Percentiles rank a stretch among this genome's conserved stretches.
These are phyloP conservation scores for Chlorella vulgaris DNA, from an alignment of 139 green algal genomes.

Conservation along the genomic window DNA sequence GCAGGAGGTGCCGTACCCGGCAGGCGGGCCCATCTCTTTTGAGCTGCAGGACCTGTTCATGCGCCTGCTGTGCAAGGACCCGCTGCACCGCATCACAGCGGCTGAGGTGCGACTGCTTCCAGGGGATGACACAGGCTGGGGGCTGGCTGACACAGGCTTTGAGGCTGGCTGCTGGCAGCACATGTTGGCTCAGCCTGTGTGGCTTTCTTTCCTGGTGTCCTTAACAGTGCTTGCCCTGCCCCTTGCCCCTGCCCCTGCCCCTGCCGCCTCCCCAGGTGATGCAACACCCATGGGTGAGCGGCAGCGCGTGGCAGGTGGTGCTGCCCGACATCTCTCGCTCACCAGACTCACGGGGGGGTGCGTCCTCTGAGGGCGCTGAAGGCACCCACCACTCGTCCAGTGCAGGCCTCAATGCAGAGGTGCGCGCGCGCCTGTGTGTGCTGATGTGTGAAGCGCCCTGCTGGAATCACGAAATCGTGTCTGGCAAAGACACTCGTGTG, in stretches of 20 bases:
- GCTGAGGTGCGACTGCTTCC: conserved; percentile 18
- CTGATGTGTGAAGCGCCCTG: neutral
- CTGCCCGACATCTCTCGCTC: neutral
- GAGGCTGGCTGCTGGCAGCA: neutral
- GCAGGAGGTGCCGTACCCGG: conserved; percentile 30
- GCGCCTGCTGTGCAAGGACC: conserved; percentile 28
- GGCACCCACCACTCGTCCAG: too few species aligned
- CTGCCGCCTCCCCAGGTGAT: conserved; percentile 18
- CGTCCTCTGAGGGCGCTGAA: too few species aligned
- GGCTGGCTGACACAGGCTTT: too few species aligned
- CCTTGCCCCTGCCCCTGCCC: too few species aligned
- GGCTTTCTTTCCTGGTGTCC: neutral
- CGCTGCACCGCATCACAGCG: conserved; percentile 26
- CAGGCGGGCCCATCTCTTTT: conserved; percentile 13
- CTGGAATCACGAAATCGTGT: too few species aligned
- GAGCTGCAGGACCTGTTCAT: conserved; percentile 47
- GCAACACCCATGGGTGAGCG: conserved; percentile 44
- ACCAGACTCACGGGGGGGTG: neutral
- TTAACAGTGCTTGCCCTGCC: neutral
- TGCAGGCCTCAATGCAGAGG: neutral
- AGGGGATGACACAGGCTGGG: neutral
- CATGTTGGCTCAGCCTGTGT: neutral
- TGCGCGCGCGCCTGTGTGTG: neutral
- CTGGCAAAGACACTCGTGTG: too few species aligned
- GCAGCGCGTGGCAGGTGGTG: neutral